Evolutionary conservation across 371 early-diverging fungal genomes (phyloP).

Genomic region (Coemansia sp.): DNA sequence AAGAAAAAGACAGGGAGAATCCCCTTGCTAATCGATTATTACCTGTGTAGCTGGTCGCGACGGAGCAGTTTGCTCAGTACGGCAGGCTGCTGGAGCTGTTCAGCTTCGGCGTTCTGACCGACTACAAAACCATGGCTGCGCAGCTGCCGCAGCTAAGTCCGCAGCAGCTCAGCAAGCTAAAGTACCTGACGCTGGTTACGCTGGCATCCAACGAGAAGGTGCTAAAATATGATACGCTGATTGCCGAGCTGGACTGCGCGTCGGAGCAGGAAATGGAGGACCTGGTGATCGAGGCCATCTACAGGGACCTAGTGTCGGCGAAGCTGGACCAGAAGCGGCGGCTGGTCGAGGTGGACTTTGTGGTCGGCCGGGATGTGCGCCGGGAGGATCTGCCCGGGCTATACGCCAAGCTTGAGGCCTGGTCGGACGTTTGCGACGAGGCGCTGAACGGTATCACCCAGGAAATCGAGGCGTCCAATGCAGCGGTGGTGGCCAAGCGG

Average conservation of each 20-base stretch:
- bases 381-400: constrained; percentile 28
- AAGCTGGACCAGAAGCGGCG: constrained; percentile 46
- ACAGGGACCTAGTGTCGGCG: constrained; percentile 37
- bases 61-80: constrained; percentile 20
- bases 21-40: neutral
- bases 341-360: constrained; percentile 36
- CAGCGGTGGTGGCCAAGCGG: constrained; percentile 7
- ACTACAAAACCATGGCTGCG: constrained; percentile 19
- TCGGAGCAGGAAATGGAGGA: constrained; percentile 44
- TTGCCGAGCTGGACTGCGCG: constrained; percentile 28
- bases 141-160: constrained; percentile 30
- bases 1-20: neutral
- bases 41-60: constrained; percentile 22
- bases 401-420: constrained; percentile 17
- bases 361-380: constrained; percentile 41
- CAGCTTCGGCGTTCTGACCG: constrained; percentile 22
- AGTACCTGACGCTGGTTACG: constrained; percentile 34
- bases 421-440: constrained; percentile 27
- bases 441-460: constrained; percentile 12
- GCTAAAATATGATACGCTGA: constrained; percentile 25
- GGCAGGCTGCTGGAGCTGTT: constrained; percentile 31
- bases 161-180: constrained; percentile 31
- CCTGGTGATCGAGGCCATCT: constrained; percentile 42
- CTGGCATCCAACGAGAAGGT: constrained; percentile 27
- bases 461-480: constrained; percentile 15